A percentile compares a stretch with the other conserved stretches of the same genome.
phyloP scores from a whole-genome alignment of 768 basidiomycete species.

The Podaxis rugospora region DNA sequence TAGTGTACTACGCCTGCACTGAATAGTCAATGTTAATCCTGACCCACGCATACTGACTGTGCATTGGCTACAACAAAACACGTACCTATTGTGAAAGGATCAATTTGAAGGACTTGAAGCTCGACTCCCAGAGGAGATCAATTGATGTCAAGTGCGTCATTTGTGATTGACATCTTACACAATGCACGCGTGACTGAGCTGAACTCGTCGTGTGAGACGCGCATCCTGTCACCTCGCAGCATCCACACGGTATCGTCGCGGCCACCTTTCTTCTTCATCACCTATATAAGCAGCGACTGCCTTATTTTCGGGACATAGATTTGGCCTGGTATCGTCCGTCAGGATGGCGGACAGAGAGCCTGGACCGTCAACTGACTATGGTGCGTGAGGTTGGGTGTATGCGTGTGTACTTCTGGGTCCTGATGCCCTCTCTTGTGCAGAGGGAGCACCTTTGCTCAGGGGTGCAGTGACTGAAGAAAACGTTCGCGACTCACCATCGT shows the following conservation, averaged over 20 bases:
- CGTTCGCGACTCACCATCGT: conserved; percentile 21
- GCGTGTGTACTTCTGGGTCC: conserved; percentile 7
- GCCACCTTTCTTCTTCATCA: neutral
- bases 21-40: neutral
- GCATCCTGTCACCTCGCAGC: conserved; percentile 7
- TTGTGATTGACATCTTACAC: neutral
- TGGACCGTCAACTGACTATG: conserved; percentile 54
- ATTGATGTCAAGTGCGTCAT: neutral
- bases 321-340: conserved; percentile 15
- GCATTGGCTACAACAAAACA: neutral
- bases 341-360: conserved; percentile 53
- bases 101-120: neutral
- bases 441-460: conserved; percentile 60
- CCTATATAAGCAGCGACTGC: conserved; percentile 4
- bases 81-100: neutral
- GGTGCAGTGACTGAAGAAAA: conserved; percentile 37
- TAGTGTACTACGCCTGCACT: conserved; percentile 16
- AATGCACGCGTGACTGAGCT: conserved; percentile 1
- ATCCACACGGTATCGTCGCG: conserved; percentile 17
- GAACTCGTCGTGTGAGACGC: neutral
- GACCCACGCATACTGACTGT: neutral
- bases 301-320: neutral
- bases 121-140: neutral
- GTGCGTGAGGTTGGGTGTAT: conserved; percentile 24
- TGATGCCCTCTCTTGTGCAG: conserved; percentile 27